Evolutionary conservation across 139 green algal species (phyloP), one percentile per base, ranked within the genome.

Genomic region (Edaphochlamys debaryana): DNA sequence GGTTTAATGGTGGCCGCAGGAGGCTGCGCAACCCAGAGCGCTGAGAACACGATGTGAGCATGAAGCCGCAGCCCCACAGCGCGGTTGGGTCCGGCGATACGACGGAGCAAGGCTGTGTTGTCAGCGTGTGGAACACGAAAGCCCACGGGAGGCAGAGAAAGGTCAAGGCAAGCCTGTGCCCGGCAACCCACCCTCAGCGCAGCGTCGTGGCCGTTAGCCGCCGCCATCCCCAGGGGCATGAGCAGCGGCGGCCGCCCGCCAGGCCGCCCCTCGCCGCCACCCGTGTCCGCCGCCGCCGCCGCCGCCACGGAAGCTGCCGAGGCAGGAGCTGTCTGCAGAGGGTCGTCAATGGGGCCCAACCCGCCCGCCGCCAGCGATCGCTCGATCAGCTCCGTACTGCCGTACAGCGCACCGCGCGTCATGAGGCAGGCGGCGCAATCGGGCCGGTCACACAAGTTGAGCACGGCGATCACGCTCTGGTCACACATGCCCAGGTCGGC

Each of bases 401-500:
- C 76, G 32, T 67, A 38, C 22, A 82, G 76, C n/a, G 76, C 52
- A 32, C 76, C 76, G 20, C 76, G 76, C 32, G 76, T 73, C 76
- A 82, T 64, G 25, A 82, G 42, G 63, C 76, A 82, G 32, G 76
- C n/a, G 34, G 76, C 45, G 45, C 45, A 54, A 9, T 13, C 13
- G 45, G 45, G 45, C 45, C 11, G 13, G 60, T 37, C 62, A 62
- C 76, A 82, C n/a, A 82, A 45, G 60, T 82, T 82, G 15, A 82
- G 76, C 76, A 82, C 32, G 7, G 76, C 76, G 20, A 82, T 63
- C 3, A 82, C 76, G 4, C 56, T 72, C 76, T 82, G 76, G 76
- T 82, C 76, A 23, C 76, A 82, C 76, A 82, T 82, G 17, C 76
- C 76, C 42, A 82, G n/a, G 42, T 73, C 42, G 8, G 63, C 76